A percentile compares a stretch with the other conserved stretches of the same genome.
Conservation (phyloP, 768 basidiomycete species). For the Lentinula aciculospora region DNA sequence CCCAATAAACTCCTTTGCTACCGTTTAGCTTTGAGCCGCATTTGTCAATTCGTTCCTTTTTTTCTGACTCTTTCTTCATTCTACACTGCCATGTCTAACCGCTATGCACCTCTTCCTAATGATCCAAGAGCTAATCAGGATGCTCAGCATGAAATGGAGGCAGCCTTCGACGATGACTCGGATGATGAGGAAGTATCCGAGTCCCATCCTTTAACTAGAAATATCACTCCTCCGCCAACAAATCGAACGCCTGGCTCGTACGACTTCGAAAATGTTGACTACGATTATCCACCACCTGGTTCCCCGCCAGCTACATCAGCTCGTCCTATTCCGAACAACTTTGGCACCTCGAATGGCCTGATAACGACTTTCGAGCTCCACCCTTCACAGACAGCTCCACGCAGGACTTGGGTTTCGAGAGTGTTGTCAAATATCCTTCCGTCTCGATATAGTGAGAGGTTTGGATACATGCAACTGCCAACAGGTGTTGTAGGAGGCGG, state of each 20-base stretch:
- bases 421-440: conserved; percentile 56
- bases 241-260: conserved; percentile 41
- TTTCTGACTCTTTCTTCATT: background rate
- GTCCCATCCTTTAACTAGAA: conserved; percentile 40
- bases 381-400: conserved; percentile 24
- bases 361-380: conserved; percentile 44
- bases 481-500: conserved; percentile 57
- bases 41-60: conserved; percentile 2
- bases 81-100: conserved; percentile 35
- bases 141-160: conserved; percentile 67
- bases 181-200: conserved; percentile 54
- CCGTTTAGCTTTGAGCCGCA: background rate
- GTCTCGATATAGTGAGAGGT: conserved; percentile 35
- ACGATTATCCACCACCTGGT: conserved; percentile 78
- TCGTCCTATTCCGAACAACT: conserved; percentile 64
- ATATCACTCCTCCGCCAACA: conserved; percentile 24
- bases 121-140: conserved; percentile 39
- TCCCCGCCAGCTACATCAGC: conserved; percentile 68
- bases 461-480: conserved; percentile 35
- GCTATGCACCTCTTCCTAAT: conserved; percentile 67
- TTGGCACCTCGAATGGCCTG: conserved; percentile 72
- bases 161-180: conserved; percentile 80
- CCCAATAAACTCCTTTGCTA: no score
- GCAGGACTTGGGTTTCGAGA: conserved; percentile 48
- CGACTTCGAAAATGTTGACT: conserved; percentile 78